Evolutionary conservation across 805 yeast species (phyloP).

Genomic region (Saturnispora sanitii): DNA sequence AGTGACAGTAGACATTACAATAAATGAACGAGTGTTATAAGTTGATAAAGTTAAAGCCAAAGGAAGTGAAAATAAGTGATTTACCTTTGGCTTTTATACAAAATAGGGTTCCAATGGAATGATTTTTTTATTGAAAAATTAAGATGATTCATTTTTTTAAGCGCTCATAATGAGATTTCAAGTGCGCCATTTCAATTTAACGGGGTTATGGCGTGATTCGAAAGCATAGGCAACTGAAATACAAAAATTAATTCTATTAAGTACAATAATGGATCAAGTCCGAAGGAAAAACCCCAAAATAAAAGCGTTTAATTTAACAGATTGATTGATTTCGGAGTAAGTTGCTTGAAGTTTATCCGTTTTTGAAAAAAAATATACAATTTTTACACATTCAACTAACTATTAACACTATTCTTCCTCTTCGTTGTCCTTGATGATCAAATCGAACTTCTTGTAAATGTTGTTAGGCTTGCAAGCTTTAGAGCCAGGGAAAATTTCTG

Average conservation of each 20-base stretch:
- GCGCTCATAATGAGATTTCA: background rate
- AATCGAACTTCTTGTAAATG: constrained; percentile 7
- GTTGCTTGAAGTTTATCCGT: no score
- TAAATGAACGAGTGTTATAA: background rate
- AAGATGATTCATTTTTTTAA: background rate
- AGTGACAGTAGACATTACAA: constrained; percentile 15
- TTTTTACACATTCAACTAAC: no score
- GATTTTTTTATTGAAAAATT: background rate
- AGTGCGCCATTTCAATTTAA: background rate
- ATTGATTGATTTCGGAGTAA: no score
- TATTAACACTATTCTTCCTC: background rate
- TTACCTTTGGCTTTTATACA: background rate
- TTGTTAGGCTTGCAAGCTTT: constrained; percentile 10
- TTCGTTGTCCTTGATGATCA: constrained; percentile 2
- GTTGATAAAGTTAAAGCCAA: background rate
- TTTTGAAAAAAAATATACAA: no score
- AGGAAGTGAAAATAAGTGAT: no score
- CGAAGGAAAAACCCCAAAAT: no score
- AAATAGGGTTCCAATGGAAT: background rate
- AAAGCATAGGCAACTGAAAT: background rate
- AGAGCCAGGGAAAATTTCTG: constrained; percentile 29
- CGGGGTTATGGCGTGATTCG: background rate
- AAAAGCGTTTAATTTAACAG: no score
- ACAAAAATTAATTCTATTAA: no score
- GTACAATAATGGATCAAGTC: background rate